Evolutionary conservation across 345 rosid species (phyloP).

Genomic region (Tarenaya hassleriana): DNA sequence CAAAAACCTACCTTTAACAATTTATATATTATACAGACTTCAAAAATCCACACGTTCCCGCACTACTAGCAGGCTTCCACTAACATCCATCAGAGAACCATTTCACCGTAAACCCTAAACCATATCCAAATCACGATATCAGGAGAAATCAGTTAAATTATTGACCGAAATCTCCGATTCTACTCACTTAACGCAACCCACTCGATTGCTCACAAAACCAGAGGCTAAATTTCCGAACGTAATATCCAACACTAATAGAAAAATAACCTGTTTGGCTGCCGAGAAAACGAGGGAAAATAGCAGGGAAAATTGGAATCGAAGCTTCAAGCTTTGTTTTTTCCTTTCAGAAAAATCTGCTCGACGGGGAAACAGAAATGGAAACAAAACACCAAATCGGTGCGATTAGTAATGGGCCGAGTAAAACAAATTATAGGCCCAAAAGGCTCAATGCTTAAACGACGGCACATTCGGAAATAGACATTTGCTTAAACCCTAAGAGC

Average conservation of each 20-base stretch:
- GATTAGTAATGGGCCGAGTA: too few species aligned
- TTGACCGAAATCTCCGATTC: background rate
- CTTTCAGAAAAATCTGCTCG: too few species aligned
- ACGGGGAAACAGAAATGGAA: too few species aligned
- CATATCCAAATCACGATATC: background rate
- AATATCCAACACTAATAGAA: background rate
- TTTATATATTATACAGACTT: too few species aligned
- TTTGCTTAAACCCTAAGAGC: background rate
- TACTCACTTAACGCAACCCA: background rate
- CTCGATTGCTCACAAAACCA: background rate
- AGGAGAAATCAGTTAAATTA: too few species aligned
- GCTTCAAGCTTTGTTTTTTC: background rate
- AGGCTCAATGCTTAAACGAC: too few species aligned
- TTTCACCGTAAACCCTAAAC: slow-evolving; percentile 7
- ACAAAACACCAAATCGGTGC: too few species aligned
- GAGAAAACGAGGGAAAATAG: background rate
- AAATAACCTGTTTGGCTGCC: background rate
- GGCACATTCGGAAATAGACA: background rate
- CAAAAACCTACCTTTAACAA: too few species aligned
- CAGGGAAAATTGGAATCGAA: background rate
- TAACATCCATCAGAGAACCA: background rate
- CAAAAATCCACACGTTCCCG: background rate
- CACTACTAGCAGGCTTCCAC: background rate
- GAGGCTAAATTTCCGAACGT: background rate
- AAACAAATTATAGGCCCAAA: too few species aligned